Conservation (phyloP, 768 basidiomycete genomes). For the Kockovaella imperatae region DNA sequence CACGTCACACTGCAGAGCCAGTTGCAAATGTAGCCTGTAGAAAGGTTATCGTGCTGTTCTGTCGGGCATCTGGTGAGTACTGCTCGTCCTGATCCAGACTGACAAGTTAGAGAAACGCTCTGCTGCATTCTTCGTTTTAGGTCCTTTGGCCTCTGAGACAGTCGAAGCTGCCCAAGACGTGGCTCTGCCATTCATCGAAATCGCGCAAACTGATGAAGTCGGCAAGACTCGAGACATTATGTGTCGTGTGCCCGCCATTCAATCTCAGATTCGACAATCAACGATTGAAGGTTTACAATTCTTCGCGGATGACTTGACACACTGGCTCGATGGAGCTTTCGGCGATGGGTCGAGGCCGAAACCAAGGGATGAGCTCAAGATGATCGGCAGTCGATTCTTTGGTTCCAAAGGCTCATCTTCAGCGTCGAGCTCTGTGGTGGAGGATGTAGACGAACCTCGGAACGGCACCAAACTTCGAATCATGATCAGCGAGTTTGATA, state of each 20-base stretch:
- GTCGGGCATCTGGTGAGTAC: slow-evolving; percentile 26
- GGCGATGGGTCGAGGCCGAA: slow-evolving; percentile 33
- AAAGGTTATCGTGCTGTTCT: slow-evolving; percentile 36
- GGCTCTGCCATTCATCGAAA: slow-evolving; percentile 22
- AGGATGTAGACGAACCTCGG: slow-evolving; percentile 20
- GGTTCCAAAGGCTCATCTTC: slow-evolving; percentile 34
- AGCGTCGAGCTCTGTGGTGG: slow-evolving; percentile 22
- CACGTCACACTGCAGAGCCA: neutral
- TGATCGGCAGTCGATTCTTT: slow-evolving; percentile 69
- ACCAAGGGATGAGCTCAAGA: slow-evolving; percentile 52
- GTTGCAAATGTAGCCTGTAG: slow-evolving; percentile 19
- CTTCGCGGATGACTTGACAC: slow-evolving; percentile 78
- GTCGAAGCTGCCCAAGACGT: slow-evolving; percentile 15
- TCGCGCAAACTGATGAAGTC: slow-evolving; percentile 8
- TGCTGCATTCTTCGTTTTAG: slow-evolving; percentile 34
- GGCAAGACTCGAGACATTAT: slow-evolving; percentile 14
- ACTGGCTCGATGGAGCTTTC: slow-evolving; percentile 54
- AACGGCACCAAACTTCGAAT: slow-evolving; percentile 14
- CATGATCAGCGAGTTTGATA: slow-evolving; percentile 40
- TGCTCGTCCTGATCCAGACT: slow-evolving; percentile 3
- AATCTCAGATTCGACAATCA: slow-evolving; percentile 49
- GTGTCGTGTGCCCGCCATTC: slow-evolving; percentile 56
- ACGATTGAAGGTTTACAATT: slow-evolving; percentile 71
- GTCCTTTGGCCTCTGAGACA: slow-evolving; percentile 30
- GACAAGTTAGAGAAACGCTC: slow-evolving; percentile 18